A percentile compares a stretch with the other conserved stretches of the same genome.
Evolutionary conservation across 345 rosid species (phyloP).

Genomic region (Raphanus raphanistrum): DNA sequence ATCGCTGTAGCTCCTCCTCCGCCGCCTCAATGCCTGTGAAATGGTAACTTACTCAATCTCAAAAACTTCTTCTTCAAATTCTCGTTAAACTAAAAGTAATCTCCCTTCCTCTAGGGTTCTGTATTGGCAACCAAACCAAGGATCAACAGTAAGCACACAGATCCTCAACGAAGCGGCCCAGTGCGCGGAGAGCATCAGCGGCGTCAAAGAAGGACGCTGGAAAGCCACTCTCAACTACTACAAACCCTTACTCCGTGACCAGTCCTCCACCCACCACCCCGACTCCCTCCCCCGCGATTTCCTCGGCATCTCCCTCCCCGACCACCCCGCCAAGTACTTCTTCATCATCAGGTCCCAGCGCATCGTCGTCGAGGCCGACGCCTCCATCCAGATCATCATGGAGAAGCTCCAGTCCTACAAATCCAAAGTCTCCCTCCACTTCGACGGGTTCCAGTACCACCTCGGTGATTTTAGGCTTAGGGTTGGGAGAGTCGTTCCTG

Average conservation of each 20-base stretch:
- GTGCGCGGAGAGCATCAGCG: neutral
- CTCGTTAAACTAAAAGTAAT: too few species aligned
- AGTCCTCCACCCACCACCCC: neutral
- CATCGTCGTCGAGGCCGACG: neutral
- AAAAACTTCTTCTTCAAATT: too few species aligned
- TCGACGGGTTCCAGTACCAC: neutral
- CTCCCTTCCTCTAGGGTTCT: neutral
- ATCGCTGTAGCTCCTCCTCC: too few species aligned
- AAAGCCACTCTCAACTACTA: neutral
- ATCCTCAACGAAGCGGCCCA: neutral
- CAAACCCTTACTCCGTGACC: neutral
- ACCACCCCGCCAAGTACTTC: neutral
- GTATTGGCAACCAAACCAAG: neutral
- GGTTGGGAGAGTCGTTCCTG: neutral
- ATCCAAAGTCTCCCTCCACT: neutral
- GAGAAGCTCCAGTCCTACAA: neutral
- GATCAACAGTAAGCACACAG: neutral
- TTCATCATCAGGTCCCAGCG: neutral
- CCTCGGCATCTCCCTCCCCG: neutral
- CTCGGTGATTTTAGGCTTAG: neutral
- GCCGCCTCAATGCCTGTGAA: too few species aligned
- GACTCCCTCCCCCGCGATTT: neutral
- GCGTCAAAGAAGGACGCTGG: neutral
- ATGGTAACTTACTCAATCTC: too few species aligned
- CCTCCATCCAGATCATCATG: neutral